Percentiles rank a stretch among this genome's conserved stretches.
phyloP scores from a whole-genome alignment of 2,329 filamentous ascomycete species.

The Fusarium chlamydosporum region DNA sequence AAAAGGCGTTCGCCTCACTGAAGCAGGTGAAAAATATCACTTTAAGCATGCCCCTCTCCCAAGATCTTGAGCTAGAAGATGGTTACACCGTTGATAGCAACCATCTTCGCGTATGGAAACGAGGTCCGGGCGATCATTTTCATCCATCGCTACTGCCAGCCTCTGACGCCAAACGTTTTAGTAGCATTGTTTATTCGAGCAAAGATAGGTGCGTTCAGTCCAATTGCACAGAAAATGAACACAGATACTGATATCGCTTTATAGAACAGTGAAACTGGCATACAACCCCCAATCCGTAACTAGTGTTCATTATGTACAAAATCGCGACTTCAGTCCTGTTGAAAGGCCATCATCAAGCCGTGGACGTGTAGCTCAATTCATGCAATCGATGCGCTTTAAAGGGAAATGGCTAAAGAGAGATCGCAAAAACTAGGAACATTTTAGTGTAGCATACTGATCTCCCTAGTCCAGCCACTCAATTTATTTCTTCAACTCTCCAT shows the following conservation, averaged over 20 bases:
- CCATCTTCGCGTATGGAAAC: slow-evolving; percentile 6
- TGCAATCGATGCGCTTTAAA: slow-evolving; percentile 13
- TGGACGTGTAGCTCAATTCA: not conserved
- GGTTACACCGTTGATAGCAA: not conserved
- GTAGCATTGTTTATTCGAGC: not conserved
- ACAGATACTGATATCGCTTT: not conserved
- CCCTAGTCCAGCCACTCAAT: too few relatives aligned
- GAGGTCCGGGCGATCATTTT: slow-evolving; percentile 15
- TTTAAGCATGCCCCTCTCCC: slow-evolving; percentile 12
- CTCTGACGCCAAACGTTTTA: not conserved
- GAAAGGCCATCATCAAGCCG: not conserved
- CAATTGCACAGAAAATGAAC: not conserved
- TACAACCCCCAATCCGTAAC: not conserved
- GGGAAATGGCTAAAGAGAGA: slow-evolving; percentile 7
- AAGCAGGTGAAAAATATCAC: not conserved
- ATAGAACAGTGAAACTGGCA: not conserved
- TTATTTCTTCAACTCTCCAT: too few relatives aligned
- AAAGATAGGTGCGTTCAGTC: slow-evolving; percentile 3
- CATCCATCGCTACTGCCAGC: slow-evolving; percentile 12
- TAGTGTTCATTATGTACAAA: not conserved
- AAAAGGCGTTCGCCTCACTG: not conserved
- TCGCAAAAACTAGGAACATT: not conserved
- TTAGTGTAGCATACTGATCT: too few relatives aligned
- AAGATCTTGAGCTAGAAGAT: slow-evolving; percentile 3
- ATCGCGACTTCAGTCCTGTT: not conserved